Conservation (phyloP, 2,329 filamentous ascomycete species). For the Hawksworthiomyces lignivorus region DNA sequence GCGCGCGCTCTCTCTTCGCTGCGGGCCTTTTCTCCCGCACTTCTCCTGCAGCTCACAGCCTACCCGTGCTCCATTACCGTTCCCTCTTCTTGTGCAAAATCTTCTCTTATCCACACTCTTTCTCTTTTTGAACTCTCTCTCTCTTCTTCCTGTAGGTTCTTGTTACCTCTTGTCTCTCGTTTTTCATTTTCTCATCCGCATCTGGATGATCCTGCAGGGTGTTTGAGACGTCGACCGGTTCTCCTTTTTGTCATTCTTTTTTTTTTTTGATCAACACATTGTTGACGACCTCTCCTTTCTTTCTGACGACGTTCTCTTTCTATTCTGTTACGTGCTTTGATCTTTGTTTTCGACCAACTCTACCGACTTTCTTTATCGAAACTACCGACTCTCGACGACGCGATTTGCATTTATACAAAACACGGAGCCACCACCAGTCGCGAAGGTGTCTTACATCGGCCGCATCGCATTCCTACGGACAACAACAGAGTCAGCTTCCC, state of each 20-base stretch:
- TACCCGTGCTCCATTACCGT: background rate
- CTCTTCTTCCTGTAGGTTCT: conserved; percentile 2
- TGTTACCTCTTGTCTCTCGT: background rate
- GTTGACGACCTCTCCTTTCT: conserved; percentile 2
- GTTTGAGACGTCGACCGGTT: conserved; percentile 15
- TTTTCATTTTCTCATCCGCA: background rate
- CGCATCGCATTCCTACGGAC: no score
- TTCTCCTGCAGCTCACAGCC: no score
- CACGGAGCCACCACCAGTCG: no score
- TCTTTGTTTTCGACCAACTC: no score
- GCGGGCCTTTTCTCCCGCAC: no score
- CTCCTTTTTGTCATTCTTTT: conserved; percentile 2
- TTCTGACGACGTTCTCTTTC: background rate
- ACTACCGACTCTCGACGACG: no score
- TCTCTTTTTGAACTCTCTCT: conserved; percentile 4
- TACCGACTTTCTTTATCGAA: no score
- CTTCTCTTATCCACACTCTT: conserved; percentile 1
- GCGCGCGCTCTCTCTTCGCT: no score
- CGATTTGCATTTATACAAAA: no score
- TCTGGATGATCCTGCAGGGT: no score
- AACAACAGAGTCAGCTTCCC: no score
- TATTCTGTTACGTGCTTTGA: background rate
- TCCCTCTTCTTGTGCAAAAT: background rate
- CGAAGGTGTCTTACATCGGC: no score
- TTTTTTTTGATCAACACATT: background rate